Evolutionary conservation across 2,329 filamentous ascomycete genomes (phyloP).

Genomic region (Cercospora sp.): DNA sequence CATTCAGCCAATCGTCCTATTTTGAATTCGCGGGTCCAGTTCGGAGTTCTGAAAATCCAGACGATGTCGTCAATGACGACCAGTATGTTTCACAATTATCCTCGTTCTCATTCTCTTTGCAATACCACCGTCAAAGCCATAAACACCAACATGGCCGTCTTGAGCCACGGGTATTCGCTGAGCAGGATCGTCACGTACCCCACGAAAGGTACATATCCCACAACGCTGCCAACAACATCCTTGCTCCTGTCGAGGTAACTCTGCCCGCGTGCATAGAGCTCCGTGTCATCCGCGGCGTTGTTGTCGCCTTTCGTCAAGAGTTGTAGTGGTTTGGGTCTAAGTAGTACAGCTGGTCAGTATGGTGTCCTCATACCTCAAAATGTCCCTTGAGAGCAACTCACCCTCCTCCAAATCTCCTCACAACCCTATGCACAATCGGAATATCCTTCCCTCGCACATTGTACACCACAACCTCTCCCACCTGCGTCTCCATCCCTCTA

Average conservation of each 20-base stretch:
- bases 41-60: not conserved
- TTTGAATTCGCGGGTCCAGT: not conserved
- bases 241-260: constrained; percentile 75
- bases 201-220: constrained; percentile 89
- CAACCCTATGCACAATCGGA: constrained; percentile 91
- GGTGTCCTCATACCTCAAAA: too few relatives aligned
- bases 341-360: too few relatives aligned
- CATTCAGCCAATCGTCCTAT: not conserved
- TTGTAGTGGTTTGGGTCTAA: constrained; percentile 54
- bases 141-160: constrained; percentile 88
- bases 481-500: constrained; percentile 60
- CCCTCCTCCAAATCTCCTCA: constrained; percentile 67
- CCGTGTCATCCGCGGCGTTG: constrained; percentile 89
- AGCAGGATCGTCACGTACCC: constrained; percentile 96
- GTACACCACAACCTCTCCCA: constrained; percentile 75
- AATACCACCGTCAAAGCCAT: constrained; percentile 94
- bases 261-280: constrained; percentile 82
- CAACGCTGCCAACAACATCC: constrained; percentile 90
- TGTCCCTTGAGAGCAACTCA: constrained; percentile 27
- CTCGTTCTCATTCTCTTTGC: constrained; percentile 69
- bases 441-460: constrained; percentile 94
- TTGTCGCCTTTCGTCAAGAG: constrained; percentile 98
- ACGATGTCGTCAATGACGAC: not conserved
- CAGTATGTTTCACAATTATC: not conserved
- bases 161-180: constrained; percentile 94